Evolutionary conservation across 495 filamentous ascomycete genomes (phyloP), one percentile per base, ranked within the genome.

Genomic region (Chaetomidium leptoderma): DNA sequence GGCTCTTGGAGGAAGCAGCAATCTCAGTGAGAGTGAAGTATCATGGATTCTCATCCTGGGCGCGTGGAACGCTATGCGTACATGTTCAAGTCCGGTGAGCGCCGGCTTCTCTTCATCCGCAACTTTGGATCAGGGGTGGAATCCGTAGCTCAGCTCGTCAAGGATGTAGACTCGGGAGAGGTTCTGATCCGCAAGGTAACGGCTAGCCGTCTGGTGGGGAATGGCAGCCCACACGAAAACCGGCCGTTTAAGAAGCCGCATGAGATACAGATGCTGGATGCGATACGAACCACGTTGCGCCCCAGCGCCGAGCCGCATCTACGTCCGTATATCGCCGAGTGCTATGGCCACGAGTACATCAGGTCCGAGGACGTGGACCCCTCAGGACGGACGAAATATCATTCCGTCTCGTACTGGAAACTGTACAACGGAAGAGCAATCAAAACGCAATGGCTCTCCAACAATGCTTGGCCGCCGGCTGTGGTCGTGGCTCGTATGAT

Each of bases 361-460:
- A 16, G n/a, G 4, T 40, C 55, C 8, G 42, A 40, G 6, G 17
- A 24, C 17, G 10, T 11, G 4, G 33, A 39, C 19, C 11, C 1
- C 1, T 2, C 0, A 4, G 32, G 33, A 13, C n/a, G n/a, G 0
- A 13, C 17, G 0, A 43, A 17, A 5, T 51, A 51, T 14, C 35
- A 52, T 14, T 49, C 49, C 4, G 27, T 43, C 3, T 57, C 55
- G 8, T 57, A 57, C 27, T 54, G 56, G 56, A 51, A 53, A 24
- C 37, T 59, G 11, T 23, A 23, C 13, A 54, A 53, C 24, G 56
- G 56, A 7, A 23, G 45, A 9, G 39, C 45, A 3, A 14, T 32
- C 33, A 10, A 19, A 1, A 39, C 44, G 17, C 24, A 26, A 4
- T 49, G 30, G 21, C n/a, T n/a, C 21, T 48, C 16, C 11, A 10